Base-by-base conservation (phyloP, 768 basidiomycete genomes). In the Rhizopogon rudus region DNA sequence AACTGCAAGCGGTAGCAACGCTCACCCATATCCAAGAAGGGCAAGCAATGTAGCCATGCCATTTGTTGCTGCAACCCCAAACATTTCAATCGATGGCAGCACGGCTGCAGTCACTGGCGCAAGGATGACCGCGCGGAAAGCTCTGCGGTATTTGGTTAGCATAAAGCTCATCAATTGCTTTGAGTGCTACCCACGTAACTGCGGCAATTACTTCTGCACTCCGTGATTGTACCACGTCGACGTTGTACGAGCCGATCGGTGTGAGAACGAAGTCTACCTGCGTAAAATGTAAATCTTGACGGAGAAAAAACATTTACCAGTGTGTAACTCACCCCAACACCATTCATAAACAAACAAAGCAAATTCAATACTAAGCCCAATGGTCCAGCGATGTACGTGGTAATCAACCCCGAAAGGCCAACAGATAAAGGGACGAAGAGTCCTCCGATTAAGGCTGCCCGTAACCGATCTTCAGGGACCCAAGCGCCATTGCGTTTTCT, bases 401-500 rank as follows among this genome's bases (percentile, higher is more conserved):
- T 80, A 12, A 77, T 60, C 0, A 83, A 50, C 0, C 83, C 83
- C 2, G 72, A 75, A 2, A 67, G 54, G 0, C 83, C 58, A 2
- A 81, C 65, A 1, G 81, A 76, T 1, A 81, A 37, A 0, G 84
- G 85, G 40, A 84, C 68, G 33, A 78, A 20, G 0, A 71, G 63
- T 9, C 74, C 73, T 17, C 78, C 77, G 13, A 70, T 61, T 10
- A 81, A 55, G 2, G 78, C 68, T 6, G 74, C 81, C 0, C 80
- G 73, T 13, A 86, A 70, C 7, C 84, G 76, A 60, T 84, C 84
- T 63, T 87, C 84, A 1, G 83, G 84, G 44, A 80, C 78, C 81
- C 81, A 84, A 2, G 68, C 61, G 4, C 82, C 82, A n/a, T 53
- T 74, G 12, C 82, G 77, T 5, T 67, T 67, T 43, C 77, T 81